Evolutionary conservation across 305 asterid genomes (phyloP).

Genomic region (Fraxinus velutina): DNA sequence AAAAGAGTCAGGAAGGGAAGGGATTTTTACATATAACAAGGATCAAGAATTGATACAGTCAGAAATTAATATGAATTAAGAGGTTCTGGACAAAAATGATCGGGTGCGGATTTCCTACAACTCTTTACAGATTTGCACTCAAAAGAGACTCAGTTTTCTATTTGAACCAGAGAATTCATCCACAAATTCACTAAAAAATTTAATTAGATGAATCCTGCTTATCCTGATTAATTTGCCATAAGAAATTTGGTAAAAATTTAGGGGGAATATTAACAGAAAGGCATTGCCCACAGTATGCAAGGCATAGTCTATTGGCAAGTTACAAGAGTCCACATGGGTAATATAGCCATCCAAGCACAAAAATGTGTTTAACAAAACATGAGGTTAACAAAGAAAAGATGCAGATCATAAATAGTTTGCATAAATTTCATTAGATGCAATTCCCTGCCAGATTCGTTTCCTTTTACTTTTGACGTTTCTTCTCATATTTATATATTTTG

Average conservation of each 20-base stretch:
- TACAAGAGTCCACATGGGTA: constrained; percentile 4
- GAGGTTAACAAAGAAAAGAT: constrained; percentile 4
- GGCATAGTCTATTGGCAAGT: constrained; percentile 3
- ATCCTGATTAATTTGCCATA: background rate
- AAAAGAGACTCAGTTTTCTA: background rate
- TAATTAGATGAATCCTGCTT: background rate
- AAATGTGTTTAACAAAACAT: background rate
- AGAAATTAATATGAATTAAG: background rate
- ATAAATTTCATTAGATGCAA: constrained; percentile 18
- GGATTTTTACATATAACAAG: background rate
- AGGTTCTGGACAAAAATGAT: background rate
- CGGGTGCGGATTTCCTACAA: background rate
- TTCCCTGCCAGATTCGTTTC: background rate
- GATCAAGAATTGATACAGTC: constrained; percentile 8
- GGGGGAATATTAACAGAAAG: background rate
- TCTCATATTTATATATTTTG: background rate
- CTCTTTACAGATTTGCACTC: background rate
- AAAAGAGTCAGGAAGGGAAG: background rate
- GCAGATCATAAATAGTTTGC: constrained; percentile 5
- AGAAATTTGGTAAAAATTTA: background rate
- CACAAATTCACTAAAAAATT: background rate
- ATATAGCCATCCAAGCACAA: constrained; percentile 4
- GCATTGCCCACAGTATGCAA: constrained; percentile 5
- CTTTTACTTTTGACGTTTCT: background rate
- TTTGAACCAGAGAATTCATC: background rate